These are phyloP conservation scores for Polygonum maritimum DNA, from an alignment of 148 eudicot species.

Conservation along the genomic window DNA sequence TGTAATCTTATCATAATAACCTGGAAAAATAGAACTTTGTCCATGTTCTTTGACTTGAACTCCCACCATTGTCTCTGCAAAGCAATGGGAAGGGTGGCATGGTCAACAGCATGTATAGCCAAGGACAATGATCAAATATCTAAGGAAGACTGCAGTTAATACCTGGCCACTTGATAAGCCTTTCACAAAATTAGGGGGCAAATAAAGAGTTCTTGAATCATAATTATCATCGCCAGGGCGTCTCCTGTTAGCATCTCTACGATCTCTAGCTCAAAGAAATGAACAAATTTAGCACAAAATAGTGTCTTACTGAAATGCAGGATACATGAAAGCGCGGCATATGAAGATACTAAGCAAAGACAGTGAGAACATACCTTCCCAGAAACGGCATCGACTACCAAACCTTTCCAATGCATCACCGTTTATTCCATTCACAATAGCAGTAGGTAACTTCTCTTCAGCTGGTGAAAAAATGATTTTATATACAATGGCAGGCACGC, in stretches of 20 bases:
- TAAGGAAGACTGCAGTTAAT: neutral
- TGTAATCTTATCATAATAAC: conserved; percentile 28
- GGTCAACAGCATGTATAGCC: conserved; percentile 2
- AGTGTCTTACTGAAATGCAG: neutral
- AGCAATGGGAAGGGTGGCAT: conserved; percentile 13
- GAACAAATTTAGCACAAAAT: neutral
- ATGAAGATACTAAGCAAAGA: neutral
- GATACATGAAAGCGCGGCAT: neutral
- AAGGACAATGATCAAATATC: conserved; percentile 3
- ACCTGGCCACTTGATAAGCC: conserved; percentile 80
- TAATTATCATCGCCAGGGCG: conserved; percentile 66
- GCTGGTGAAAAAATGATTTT: conserved; percentile 6
- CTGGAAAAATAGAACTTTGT: conserved; percentile 98
- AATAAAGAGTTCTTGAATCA: conserved; percentile 75
- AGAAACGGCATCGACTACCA: conserved; percentile 57
- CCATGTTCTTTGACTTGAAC: conserved; percentile 95
- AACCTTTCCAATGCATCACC: conserved; percentile 61
- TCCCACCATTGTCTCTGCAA: conserved; percentile 99
- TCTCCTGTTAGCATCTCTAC: conserved; percentile 71
- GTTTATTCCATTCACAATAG: conserved; percentile 18
- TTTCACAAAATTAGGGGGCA: conserved; percentile 72
- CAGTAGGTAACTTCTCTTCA: conserved; percentile 34
- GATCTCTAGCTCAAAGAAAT: conserved; percentile 33
- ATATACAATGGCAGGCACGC: neutral
- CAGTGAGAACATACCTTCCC: conserved; percentile 53